phyloP scores from a whole-genome alignment of 768 basidiomycete species.

The Tricholoma terreum region DNA sequence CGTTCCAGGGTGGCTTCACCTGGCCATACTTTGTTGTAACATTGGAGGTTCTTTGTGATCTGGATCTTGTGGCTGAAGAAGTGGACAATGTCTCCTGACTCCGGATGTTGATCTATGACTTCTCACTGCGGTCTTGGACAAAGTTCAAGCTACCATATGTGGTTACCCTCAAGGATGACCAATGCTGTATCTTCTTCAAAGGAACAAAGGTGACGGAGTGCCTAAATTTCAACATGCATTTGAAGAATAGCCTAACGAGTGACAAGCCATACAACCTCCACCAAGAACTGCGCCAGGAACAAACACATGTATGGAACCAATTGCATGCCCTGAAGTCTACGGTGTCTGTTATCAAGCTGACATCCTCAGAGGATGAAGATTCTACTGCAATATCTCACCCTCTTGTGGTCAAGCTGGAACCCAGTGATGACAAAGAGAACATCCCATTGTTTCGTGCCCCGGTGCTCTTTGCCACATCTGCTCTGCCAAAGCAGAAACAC shows the following conservation, averaged over 20 bases:
- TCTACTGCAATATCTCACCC: neutral
- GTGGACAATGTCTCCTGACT: neutral
- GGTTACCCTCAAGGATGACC: neutral
- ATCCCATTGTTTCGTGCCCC: neutral
- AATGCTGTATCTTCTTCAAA: neutral
- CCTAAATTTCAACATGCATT: neutral
- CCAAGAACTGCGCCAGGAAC: neutral
- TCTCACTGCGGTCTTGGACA: neutral
- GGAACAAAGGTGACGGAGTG: neutral
- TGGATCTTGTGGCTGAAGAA: neutral
- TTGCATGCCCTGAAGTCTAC: neutral
- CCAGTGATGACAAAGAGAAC: neutral
- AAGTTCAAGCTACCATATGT: neutral
- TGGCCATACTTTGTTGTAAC: neutral
- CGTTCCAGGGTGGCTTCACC: neutral
- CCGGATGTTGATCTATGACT: neutral
- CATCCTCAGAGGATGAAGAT: neutral
- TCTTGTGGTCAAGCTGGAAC: neutral
- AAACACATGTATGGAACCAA: neutral
- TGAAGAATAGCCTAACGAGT: neutral
- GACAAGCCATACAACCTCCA: neutral
- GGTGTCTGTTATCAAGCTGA: neutral
- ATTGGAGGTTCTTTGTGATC: neutral
- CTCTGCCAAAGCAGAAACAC: too few species aligned
- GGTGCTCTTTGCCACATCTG: too few species aligned